Evolutionary conservation across 176 grass and related monocot species (phyloP).

Genomic region (Puccinellia tenuiflora): DNA sequence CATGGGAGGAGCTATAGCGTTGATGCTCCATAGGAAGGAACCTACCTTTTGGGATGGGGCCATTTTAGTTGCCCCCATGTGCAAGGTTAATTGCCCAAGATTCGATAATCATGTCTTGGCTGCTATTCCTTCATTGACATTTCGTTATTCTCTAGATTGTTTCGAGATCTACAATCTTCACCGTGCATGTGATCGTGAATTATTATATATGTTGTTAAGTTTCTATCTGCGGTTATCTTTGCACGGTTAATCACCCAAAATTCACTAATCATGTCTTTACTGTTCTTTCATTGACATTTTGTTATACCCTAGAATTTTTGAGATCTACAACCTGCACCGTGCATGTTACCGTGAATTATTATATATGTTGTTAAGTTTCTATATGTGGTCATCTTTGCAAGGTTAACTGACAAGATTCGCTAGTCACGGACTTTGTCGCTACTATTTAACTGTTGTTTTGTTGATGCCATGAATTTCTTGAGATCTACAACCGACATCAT

Average conservation of each 20-base stretch:
- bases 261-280: background rate
- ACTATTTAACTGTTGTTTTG: background rate
- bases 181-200: background rate
- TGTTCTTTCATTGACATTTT: background rate
- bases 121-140: background rate
- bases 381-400: slow-evolving; percentile 36
- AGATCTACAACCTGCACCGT: background rate
- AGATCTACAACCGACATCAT: background rate
- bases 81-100: slow-evolving; percentile 44
- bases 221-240: background rate
- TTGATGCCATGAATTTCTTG: background rate
- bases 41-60: slow-evolving; percentile 61
- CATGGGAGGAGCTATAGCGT: slow-evolving; percentile 67
- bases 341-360: background rate
- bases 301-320: background rate
- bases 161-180: background rate
- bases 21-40: slow-evolving; percentile 67
- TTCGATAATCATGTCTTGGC: background rate
- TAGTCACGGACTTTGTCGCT: background rate
- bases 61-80: slow-evolving; percentile 73
- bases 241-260: slow-evolving; percentile 37
- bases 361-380: background rate
- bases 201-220: background rate
- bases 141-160: background rate
- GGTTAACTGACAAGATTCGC: background rate